These are phyloP conservation scores for Purpureocillium takamizusanense DNA, from an alignment of 2,329 filamentous ascomycete genomes.

Conservation along the genomic window DNA sequence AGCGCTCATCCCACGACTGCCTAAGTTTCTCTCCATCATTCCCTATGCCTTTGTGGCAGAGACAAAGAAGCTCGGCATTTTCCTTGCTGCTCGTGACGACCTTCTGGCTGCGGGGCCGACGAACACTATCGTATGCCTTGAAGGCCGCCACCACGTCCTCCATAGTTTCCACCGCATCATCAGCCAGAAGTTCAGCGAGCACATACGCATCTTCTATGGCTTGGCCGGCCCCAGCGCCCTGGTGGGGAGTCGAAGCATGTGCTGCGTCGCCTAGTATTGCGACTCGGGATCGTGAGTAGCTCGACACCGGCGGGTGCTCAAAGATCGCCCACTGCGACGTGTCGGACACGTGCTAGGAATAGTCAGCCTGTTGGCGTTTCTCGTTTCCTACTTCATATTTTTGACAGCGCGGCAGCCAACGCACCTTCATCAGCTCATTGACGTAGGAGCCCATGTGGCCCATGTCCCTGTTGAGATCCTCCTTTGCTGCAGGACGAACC, in stretches of 20 bases:
- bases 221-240: conserved; percentile 33
- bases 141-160: conserved; percentile 5
- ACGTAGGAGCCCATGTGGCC: conserved; percentile 9
- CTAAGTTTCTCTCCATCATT: conserved; percentile 6
- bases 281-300: conserved; percentile 17
- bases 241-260: conserved; percentile 36
- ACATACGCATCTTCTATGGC: conserved; percentile 25
- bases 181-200: conserved; percentile 8
- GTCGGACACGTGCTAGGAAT: conserved; percentile 4
- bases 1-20: neutral
- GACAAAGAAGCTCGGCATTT: conserved; percentile 6
- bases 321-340: conserved; percentile 9
- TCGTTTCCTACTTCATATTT: too few species aligned
- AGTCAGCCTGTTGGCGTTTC: too few species aligned
- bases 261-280: conserved; percentile 37
- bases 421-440: conserved; percentile 6
- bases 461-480: conserved; percentile 5
- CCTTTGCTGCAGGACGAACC: conserved; percentile 1
- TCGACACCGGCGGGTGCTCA: conserved; percentile 6
- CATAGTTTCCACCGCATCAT: neutral
- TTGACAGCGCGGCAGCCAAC: too few species aligned
- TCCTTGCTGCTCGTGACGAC: conserved; percentile 7
- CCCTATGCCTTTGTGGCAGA: conserved; percentile 3
- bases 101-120: conserved; percentile 7
- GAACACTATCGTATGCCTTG: conserved; percentile 6